These are phyloP conservation scores for Colletotrichum endophyticum DNA, from an alignment of 2,329 filamentous ascomycete genomes.

Conservation along the genomic window DNA sequence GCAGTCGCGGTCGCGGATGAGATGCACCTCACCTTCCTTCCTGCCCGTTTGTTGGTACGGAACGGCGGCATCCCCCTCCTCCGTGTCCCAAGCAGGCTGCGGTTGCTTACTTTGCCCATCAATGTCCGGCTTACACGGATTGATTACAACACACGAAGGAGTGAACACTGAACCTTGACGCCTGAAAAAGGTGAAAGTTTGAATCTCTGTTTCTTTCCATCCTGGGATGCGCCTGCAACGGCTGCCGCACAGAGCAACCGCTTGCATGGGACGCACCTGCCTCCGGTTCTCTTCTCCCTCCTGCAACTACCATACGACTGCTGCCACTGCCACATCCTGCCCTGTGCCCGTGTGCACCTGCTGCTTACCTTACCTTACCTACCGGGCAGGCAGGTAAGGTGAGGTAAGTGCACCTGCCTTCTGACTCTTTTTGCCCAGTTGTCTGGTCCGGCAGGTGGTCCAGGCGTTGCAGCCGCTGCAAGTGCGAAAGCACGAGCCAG, in stretches of 20 bases:
- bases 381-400: not conserved
- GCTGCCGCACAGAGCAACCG: conserved; percentile 5
- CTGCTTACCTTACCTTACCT: not conserved
- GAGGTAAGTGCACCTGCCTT: not conserved
- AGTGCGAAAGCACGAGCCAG: not conserved
- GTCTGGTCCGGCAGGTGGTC: not conserved
- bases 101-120: not conserved
- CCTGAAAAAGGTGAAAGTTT: not conserved
- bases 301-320: not conserved
- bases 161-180: not conserved
- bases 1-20: not conserved
- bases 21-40: not conserved
- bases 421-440: not conserved
- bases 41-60: not conserved
- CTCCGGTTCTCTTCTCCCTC: not conserved
- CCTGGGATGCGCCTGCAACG: not conserved
- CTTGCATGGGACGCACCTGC: conserved; percentile 10
- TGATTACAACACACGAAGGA: not conserved
- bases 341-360: not conserved
- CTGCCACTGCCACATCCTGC: not conserved
- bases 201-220: not conserved
- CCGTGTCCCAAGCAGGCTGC: not conserved
- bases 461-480: not conserved
- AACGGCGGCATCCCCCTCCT: not conserved
- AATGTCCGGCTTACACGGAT: not conserved